These are phyloP conservation scores for Sindora glabra DNA, from an alignment of 306 rosid genomes.

Conservation along the genomic window DNA sequence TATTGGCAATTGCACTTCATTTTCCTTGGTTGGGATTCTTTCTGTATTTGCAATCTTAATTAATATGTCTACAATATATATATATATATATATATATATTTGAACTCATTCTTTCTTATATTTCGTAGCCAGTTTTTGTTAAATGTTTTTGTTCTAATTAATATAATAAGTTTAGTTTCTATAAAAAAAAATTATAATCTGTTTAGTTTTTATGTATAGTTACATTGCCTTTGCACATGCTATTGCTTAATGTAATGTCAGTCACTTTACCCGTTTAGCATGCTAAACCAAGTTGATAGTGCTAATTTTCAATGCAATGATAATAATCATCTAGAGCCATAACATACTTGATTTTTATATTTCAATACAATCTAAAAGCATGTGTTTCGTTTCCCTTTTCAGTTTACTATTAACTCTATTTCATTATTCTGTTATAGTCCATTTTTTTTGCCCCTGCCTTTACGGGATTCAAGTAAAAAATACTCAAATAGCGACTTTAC, in stretches of 20 bases:
- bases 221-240: neutral
- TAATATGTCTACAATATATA: neutral
- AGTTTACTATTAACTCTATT: conserved; percentile 4
- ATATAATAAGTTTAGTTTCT: neutral
- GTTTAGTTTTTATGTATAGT: too few species aligned
- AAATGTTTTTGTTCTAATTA: neutral
- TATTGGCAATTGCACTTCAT: neutral
- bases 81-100: neutral
- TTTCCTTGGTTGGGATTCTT: neutral
- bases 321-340: too few species aligned
- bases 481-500: conserved; percentile 84
- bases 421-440: neutral
- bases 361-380: neutral
- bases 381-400: conserved; percentile 8
- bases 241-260: neutral
- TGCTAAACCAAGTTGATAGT: neutral
- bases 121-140: neutral
- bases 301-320: too few species aligned
- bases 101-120: neutral
- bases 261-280: conserved; percentile 3
- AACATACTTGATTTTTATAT: neutral
- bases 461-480: conserved; percentile 95
- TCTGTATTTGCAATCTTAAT: too few species aligned
- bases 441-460: conserved; percentile 14
- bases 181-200: too few species aligned